phyloP scores from a whole-genome alignment of 768 basidiomycete species.

The Amanita rubescens region DNA sequence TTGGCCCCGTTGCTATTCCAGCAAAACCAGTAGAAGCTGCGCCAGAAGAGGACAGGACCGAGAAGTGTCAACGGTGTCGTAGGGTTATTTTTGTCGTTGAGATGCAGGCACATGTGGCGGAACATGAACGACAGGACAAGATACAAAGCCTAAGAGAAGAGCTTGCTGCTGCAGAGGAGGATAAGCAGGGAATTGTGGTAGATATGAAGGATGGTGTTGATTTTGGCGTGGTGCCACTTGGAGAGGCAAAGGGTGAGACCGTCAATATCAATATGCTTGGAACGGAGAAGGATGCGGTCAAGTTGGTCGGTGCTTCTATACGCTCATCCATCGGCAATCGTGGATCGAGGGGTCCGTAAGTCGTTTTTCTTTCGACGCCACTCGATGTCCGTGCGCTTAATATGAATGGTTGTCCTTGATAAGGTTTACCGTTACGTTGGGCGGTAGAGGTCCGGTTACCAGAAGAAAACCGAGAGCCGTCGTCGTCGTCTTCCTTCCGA shows the following conservation, averaged over 20 bases:
- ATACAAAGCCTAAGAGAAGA: slow-evolving; percentile 23
- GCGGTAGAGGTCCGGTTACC: slow-evolving; percentile 23
- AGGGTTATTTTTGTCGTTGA: slow-evolving; percentile 16
- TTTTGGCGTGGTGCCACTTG: slow-evolving; percentile 37
- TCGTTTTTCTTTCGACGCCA: not conserved
- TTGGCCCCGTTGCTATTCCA: not conserved
- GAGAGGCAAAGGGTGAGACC: slow-evolving; percentile 16
- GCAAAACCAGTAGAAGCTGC: not conserved
- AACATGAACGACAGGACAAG: slow-evolving; percentile 23
- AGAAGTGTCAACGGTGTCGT: slow-evolving; percentile 19
- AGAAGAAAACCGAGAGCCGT: slow-evolving; percentile 20
- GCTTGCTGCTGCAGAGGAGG: slow-evolving; percentile 33
- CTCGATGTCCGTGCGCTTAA: too few species aligned
- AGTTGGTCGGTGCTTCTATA: slow-evolving; percentile 18
- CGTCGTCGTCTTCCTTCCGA: slow-evolving; percentile 24
- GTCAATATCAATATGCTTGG: slow-evolving; percentile 22
- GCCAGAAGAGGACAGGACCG: slow-evolving; percentile 7
- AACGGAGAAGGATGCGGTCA: slow-evolving; percentile 13
- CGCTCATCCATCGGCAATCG: slow-evolving; percentile 16
- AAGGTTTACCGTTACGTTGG: slow-evolving; percentile 27
- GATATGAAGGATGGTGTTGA: slow-evolving; percentile 32
- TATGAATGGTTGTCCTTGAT: not conserved
- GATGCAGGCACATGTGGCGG: slow-evolving; percentile 21
- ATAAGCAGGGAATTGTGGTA: slow-evolving; percentile 41
- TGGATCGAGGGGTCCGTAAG: slow-evolving; percentile 20